Evolutionary conservation across 768 basidiomycete species (phyloP), one percentile per base, ranked within the genome.

Genomic region (Fomitopsis pulvina): DNA sequence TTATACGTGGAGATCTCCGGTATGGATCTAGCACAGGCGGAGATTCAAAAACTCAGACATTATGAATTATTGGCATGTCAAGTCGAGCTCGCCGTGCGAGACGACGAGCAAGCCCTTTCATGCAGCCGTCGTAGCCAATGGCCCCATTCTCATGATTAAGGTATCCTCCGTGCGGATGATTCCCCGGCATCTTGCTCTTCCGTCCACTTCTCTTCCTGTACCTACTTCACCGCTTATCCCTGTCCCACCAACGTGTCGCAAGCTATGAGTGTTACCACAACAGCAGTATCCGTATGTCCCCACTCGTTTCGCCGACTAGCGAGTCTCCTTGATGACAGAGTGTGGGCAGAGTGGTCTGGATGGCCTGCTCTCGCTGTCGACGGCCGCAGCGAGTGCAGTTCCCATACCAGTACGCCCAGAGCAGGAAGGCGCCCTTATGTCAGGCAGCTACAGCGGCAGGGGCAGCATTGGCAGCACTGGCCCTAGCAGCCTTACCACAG

Each of bases 331-430:
- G 29, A 7, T 40, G 39, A 43, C 42, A 24, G 9, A 45, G 29
- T 25, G 2, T n/a, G 12, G 11, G 8, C 38, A 48, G 47, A 20
- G 21, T 20, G 52, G 48, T 26, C 42, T 47, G 21, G 48, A 52
- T n/a, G 85, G 83, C 58, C 70, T 88, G 20, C 75, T 88, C 37
- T 87, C 85, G 5, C 68, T 89, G 48, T 86, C 86, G 52, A 69
- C 81, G 32, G 82, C 76, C 7, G 83, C 83, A 8, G 72, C 74
- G 28, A 73, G 58, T 46, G 78, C 73, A 29, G 59, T 60, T 0
- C 78, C 82, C 40, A 74, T 81, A 40, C 65, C 74, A 21, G 57
- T 72, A 38, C 43, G 57, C 29, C 58, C 52, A 22, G 57, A 56
- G 25, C 55, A 38, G 8, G 50, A 51, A 8, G 32, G n/a, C 56